Conservation (phyloP, 1,284 basidiomycete genomes). For the Irpex sp. region DNA sequence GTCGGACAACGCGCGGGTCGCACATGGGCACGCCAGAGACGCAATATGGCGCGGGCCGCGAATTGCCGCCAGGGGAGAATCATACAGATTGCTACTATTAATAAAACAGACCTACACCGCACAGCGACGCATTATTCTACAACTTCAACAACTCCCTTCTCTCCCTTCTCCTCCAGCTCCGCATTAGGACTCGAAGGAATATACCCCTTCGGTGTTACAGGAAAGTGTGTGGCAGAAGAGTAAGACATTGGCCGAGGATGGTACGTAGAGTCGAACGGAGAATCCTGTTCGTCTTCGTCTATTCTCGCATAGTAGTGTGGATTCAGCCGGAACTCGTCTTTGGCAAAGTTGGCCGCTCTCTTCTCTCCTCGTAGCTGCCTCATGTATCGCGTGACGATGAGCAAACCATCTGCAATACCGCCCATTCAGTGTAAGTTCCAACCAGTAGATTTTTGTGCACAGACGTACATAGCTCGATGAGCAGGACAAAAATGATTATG, state of each 20-base stretch:
- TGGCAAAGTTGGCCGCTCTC: slow-evolving; percentile 2
- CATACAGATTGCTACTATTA: no score
- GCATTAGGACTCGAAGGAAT: neutral
- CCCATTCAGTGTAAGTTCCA: no score
- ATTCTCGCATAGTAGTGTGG: neutral
- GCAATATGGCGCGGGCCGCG: neutral
- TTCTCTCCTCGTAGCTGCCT: slow-evolving; percentile 54
- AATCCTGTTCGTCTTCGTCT: neutral
- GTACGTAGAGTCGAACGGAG: neutral
- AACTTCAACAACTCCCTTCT: neutral
- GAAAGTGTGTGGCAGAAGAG: neutral
- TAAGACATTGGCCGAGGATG: neutral
- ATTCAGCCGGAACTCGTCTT: neutral
- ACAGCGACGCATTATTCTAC: neutral
- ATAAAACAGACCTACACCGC: no score
- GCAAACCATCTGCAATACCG: slow-evolving; percentile 41
- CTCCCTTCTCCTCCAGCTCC: neutral
- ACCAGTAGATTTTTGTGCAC: neutral
- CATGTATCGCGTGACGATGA: slow-evolving; percentile 59
- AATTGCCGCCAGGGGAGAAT: neutral
- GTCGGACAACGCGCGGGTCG: neutral
- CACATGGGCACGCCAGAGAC: neutral
- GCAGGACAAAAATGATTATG: slow-evolving; percentile 40
- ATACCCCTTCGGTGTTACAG: neutral
- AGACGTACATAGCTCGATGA: slow-evolving; percentile 52